phyloP scores from a whole-genome alignment of 306 rosid species.

The Acmispon strigosus region DNA sequence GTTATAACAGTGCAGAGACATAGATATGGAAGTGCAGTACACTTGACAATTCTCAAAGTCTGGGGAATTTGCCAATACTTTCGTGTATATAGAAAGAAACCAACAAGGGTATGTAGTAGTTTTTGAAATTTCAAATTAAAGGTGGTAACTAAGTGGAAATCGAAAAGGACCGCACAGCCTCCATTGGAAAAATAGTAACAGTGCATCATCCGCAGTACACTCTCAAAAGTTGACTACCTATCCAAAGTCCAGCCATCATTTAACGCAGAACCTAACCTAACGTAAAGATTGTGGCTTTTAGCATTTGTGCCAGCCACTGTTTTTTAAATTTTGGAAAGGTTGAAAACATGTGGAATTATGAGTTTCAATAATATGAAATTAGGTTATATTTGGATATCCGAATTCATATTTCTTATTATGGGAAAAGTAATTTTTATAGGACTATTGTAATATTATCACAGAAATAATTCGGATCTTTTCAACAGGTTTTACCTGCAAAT shows the following conservation, averaged over 20 bases:
- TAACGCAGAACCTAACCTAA: neutral
- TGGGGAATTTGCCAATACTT: conserved; percentile 1
- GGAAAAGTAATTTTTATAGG: too few species aligned
- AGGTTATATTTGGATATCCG: too few species aligned
- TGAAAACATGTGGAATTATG: too few species aligned
- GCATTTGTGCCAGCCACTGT: too few species aligned
- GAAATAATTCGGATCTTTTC: too few species aligned
- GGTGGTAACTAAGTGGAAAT: conserved; percentile 36
- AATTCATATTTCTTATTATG: too few species aligned
- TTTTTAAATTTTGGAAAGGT: too few species aligned
- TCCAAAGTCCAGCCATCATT: neutral
- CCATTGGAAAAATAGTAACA: conserved; percentile 7
- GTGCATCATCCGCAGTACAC: conserved; percentile 28
- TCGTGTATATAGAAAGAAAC: neutral
- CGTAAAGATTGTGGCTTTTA: neutral
- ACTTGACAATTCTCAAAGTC: conserved; percentile 11
- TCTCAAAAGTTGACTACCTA: conserved; percentile 16
- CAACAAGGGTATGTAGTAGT: neutral
- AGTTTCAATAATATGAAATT: too few species aligned
- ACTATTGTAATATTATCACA: too few species aligned
- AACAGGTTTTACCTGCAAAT: too few species aligned
- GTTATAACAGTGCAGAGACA: conserved; percentile 14
- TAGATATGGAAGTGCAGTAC: conserved; percentile 26
- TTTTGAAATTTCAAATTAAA: conserved; percentile 67
- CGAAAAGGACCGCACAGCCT: conserved; percentile 46